These are phyloP conservation scores for Crithidia mellificae DNA, from an alignment of 208 protist genomes.

Conservation along the genomic window DNA sequence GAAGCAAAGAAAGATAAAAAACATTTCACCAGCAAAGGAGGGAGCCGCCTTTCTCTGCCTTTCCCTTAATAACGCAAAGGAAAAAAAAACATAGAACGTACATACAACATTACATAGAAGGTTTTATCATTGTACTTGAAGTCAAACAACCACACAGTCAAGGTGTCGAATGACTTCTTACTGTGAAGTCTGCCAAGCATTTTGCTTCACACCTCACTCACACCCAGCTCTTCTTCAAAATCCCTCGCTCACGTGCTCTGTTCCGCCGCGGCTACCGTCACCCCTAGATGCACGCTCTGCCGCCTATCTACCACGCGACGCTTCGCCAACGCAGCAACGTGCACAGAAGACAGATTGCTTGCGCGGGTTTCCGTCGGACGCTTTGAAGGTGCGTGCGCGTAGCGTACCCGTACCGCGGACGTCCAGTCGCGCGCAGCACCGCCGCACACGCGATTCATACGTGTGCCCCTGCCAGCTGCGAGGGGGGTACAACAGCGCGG, in stretches of 20 bases:
- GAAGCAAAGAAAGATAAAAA: too few species aligned
- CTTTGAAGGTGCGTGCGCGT: background rate
- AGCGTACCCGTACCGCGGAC: background rate
- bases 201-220: slow-evolving; percentile 43
- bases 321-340: too few species aligned
- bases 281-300: too few species aligned
- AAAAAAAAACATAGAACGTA: too few species aligned
- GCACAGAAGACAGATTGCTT: too few species aligned
- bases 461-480: slow-evolving; percentile 19
- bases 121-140: background rate
- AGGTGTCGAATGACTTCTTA: slow-evolving; percentile 66
- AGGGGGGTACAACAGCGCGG: too few species aligned
- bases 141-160: background rate
- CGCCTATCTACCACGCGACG: too few species aligned
- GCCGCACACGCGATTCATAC: background rate
- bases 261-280: too few species aligned
- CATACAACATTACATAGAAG: background rate
- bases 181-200: slow-evolving; percentile 73
- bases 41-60: slow-evolving; percentile 14
- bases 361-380: too few species aligned
- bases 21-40: too few species aligned
- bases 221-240: too few species aligned
- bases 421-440: background rate
- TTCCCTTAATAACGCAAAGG: background rate
- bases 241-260: too few species aligned